Percentiles rank a stretch among this genome's conserved stretches.
These are phyloP conservation scores for Backusella parvicylindrica DNA, from an alignment of 192 early-diverging fungal genomes.

Conservation along the genomic window DNA sequence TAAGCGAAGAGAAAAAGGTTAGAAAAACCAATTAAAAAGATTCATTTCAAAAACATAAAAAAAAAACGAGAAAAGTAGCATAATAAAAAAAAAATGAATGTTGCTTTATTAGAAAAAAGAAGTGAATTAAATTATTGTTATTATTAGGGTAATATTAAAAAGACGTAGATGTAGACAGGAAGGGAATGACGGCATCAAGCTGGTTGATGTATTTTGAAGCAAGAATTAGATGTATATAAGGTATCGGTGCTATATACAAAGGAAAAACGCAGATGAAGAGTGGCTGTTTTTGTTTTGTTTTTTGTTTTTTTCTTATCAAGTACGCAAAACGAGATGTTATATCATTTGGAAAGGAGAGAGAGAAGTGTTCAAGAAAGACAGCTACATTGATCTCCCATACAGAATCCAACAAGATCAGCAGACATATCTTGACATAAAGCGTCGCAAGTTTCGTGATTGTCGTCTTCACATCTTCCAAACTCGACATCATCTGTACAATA, in stretches of 20 bases:
- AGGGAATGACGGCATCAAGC: background rate
- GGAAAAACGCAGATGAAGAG: background rate
- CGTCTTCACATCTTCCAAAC: slow-evolving; percentile 8
- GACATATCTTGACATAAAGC: slow-evolving; percentile 16
- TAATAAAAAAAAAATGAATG: background rate
- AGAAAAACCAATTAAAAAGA: background rate
- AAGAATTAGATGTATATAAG: background rate
- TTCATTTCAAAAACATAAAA: background rate
- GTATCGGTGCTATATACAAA: background rate
- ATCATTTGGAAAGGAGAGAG: background rate
- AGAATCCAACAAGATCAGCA: slow-evolving; percentile 5
- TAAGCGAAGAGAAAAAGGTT: background rate
- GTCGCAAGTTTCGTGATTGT: slow-evolving; percentile 18
- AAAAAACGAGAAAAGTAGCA: background rate
- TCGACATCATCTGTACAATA: slow-evolving; percentile 1
- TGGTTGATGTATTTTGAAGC: background rate
- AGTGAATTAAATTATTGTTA: background rate
- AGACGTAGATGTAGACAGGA: background rate
- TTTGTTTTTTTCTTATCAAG: too few species aligned
- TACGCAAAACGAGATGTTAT: background rate
- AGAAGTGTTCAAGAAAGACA: background rate
- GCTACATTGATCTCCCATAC: slow-evolving; percentile 15
- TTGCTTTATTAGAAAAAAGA: background rate
- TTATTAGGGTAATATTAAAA: background rate
- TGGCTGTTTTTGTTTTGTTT: background rate